These are phyloP conservation scores for Pistacia vera DNA, from an alignment of 345 rosid species.

Conservation along the genomic window DNA sequence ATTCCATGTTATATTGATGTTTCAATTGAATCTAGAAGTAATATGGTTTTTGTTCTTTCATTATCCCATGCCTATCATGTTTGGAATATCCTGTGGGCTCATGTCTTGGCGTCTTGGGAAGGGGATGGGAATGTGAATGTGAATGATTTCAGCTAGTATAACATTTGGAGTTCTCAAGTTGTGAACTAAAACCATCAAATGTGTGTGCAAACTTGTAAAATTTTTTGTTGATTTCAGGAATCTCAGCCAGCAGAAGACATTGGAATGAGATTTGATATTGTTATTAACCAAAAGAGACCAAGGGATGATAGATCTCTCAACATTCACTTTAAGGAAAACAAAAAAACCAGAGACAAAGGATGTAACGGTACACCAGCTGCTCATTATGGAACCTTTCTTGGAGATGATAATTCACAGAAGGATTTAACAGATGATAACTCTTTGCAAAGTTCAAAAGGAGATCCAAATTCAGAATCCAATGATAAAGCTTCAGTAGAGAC, in stretches of 20 bases:
- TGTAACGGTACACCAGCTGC: too few relatives aligned
- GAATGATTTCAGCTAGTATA: not conserved
- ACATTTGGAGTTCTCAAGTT: not conserved
- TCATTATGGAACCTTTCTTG: too few relatives aligned
- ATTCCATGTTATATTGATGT: not conserved
- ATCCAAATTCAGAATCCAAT: conserved; percentile 11
- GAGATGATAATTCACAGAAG: too few relatives aligned
- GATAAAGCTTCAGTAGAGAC: conserved; percentile 19
- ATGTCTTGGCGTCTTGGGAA: not conserved
- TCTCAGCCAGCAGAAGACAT: too few relatives aligned
- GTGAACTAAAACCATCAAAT: not conserved
- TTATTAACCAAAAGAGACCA: too few relatives aligned
- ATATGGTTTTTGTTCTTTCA: not conserved
- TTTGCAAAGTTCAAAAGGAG: conserved; percentile 24
- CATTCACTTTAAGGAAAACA: too few relatives aligned
- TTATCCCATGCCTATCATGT: not conserved
- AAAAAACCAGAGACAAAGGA: too few relatives aligned
- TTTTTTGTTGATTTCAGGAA: too few relatives aligned
- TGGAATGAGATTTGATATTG: too few relatives aligned
- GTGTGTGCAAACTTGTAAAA: too few relatives aligned
- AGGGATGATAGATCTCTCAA: too few relatives aligned
- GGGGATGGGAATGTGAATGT: not conserved
- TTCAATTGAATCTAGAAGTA: not conserved
- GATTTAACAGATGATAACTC: not conserved
- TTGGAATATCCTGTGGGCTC: not conserved